Conservation (phyloP, 2,329 filamentous ascomycete genomes). For the Didymella segeticola region DNA sequence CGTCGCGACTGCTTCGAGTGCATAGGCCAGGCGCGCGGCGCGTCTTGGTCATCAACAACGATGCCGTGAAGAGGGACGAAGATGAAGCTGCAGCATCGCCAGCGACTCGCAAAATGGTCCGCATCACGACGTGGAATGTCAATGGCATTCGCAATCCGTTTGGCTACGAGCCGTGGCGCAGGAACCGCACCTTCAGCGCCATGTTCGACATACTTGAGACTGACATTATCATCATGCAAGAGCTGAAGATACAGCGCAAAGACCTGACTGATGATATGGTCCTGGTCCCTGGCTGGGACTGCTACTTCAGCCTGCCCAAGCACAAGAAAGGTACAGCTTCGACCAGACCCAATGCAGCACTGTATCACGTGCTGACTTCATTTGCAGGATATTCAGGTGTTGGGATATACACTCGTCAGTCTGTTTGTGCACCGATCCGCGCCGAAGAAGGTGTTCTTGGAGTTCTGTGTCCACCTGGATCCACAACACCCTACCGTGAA, state of each 20-base stretch:
- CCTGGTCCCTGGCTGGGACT: slow-evolving; percentile 91
- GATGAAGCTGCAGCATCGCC: slow-evolving; percentile 17
- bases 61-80: slow-evolving; percentile 5
- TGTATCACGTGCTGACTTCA: slow-evolving; percentile 20
- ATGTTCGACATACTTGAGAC: slow-evolving; percentile 96
- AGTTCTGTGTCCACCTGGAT: slow-evolving; percentile 75
- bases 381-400: slow-evolving; percentile 87
- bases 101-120: slow-evolving; percentile 64
- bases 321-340: slow-evolving; percentile 81
- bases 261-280: slow-evolving; percentile 96
- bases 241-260: slow-evolving; percentile 94
- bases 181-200: slow-evolving; percentile 57
- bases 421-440: slow-evolving; percentile 81
- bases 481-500: slow-evolving; percentile 73
- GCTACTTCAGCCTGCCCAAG: slow-evolving; percentile 90
- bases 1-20: slow-evolving; percentile 27
- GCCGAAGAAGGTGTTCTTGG: slow-evolving; percentile 96
- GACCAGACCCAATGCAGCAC: neutral
- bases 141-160: slow-evolving; percentile 63
- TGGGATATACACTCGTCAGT: slow-evolving; percentile 90
- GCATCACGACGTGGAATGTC: slow-evolving; percentile 71
- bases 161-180: slow-evolving; percentile 60
- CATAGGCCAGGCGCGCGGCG: slow-evolving; percentile 21
- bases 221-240: slow-evolving; percentile 94
- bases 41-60: slow-evolving; percentile 15